Evolutionary conservation across 768 basidiomycete genomes (phyloP).

Genomic region (Leucocoprinus birnbaumii): DNA sequence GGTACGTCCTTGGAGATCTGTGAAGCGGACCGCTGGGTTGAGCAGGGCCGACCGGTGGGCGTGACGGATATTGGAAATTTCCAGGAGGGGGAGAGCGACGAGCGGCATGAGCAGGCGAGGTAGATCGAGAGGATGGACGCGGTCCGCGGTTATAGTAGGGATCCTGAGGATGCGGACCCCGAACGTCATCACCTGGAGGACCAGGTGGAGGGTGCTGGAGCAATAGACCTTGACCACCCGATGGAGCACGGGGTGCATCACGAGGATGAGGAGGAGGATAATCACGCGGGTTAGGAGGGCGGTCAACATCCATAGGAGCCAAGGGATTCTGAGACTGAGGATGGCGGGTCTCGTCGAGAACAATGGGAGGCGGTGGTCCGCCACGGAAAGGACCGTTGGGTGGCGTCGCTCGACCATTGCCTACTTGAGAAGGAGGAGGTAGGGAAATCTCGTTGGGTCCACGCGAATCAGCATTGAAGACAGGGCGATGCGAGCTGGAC

Average conservation of each 20-base stretch:
- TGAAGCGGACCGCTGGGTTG: conserved; percentile 44
- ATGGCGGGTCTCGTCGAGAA: conserved; percentile 75
- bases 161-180: conserved; percentile 40
- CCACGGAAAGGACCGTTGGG: conserved; percentile 72
- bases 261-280: conserved; percentile 51
- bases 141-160: conserved; percentile 50
- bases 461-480: conserved; percentile 67
- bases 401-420: conserved; percentile 42
- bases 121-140: conserved; percentile 55
- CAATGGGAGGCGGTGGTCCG: conserved; percentile 79
- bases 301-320: conserved; percentile 78
- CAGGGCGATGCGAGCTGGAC: conserved; percentile 44
- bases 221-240: conserved; percentile 52
- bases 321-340: conserved; percentile 64
- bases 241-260: conserved; percentile 49
- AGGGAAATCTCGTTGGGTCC: conserved; percentile 58
- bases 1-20: conserved; percentile 60
- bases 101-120: conserved; percentile 43
- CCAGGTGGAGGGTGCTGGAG: conserved; percentile 71
- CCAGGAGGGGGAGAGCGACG: conserved; percentile 53
- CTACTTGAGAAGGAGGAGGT: conserved; percentile 56
- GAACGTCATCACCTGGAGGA: conserved; percentile 50
- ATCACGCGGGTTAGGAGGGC: conserved; percentile 53
- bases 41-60: conserved; percentile 50
- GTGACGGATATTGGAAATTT: conserved; percentile 50